phyloP scores from a whole-genome alignment of 495 filamentous ascomycete genomes.

The Penicillium manginii region DNA sequence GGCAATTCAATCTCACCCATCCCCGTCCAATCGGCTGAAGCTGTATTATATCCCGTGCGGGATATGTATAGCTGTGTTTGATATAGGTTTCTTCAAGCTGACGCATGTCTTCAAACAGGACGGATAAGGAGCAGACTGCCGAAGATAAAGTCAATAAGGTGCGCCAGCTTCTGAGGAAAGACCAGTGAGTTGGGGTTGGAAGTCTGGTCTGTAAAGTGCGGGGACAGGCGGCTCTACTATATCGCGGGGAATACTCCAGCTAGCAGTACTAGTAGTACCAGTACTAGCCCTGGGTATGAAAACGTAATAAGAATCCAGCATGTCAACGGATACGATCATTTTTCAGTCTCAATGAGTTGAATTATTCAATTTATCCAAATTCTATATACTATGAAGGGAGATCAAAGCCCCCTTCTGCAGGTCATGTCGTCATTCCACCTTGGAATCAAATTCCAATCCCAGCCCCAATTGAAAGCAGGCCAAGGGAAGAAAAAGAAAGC shows the following conservation, averaged over 20 bases:
- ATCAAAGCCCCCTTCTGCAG: not conserved
- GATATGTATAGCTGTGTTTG: too few relatives aligned
- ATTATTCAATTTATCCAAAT: not conserved
- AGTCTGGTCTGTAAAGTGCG: not conserved
- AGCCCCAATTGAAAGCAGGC: not conserved
- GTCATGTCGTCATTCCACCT: conserved; percentile 8
- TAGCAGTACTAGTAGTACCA: not conserved
- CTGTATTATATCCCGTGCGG: too few relatives aligned
- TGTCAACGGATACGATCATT: not conserved
- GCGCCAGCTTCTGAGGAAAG: conserved; percentile 54
- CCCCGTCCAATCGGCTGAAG: not conserved
- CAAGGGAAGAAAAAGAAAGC: too few relatives aligned
- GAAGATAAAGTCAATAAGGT: conserved; percentile 71
- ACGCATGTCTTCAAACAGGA: conserved; percentile 43
- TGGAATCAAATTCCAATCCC: not conserved
- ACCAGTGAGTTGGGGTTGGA: conserved; percentile 20
- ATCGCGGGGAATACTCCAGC: too few relatives aligned
- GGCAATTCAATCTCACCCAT: not conserved
- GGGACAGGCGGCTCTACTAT: too few relatives aligned
- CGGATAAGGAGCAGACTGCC: conserved; percentile 68
- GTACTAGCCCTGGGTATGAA: too few relatives aligned
- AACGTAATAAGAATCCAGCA: too few relatives aligned
- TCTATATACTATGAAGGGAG: not conserved
- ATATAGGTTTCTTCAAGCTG: not conserved
- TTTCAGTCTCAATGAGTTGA: not conserved